Evolutionary conservation across 2,329 filamentous ascomycete species (phyloP).

Genomic region (Atkinsonella texensis): DNA sequence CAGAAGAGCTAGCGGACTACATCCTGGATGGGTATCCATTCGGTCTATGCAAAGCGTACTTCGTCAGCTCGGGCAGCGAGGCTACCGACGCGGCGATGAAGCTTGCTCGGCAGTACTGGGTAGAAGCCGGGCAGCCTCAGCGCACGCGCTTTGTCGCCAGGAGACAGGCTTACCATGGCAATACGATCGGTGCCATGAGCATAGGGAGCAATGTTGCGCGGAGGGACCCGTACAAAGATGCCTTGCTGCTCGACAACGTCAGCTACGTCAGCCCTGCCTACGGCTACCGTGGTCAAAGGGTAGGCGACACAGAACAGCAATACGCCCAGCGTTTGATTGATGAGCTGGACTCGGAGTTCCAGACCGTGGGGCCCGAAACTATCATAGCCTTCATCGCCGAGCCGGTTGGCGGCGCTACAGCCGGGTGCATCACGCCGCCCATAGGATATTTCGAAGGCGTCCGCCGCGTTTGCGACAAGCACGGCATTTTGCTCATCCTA

Average conservation of each 20-base stretch:
- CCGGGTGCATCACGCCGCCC: conserved; percentile 39
- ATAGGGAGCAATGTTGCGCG: conserved; percentile 20
- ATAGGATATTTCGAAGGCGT: conserved; percentile 42
- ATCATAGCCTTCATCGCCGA: conserved; percentile 39
- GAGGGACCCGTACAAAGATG: conserved; percentile 17
- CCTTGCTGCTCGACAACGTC: conserved; percentile 14
- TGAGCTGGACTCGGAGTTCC: conserved; percentile 36
- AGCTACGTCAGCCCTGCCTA: conserved; percentile 16
- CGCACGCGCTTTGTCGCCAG: conserved; percentile 30
- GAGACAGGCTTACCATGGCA: conserved; percentile 36
- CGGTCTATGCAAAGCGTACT: conserved; percentile 14
- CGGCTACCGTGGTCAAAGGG: conserved; percentile 3
- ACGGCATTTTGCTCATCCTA: conserved; percentile 42
- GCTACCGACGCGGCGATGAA: conserved; percentile 37
- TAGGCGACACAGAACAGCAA: conserved; percentile 24
- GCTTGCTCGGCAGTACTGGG: conserved; percentile 34
- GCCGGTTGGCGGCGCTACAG: conserved; percentile 34
- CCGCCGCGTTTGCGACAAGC: conserved; percentile 38
- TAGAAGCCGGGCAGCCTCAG: conserved; percentile 24
- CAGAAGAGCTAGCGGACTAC: conserved; percentile 17
- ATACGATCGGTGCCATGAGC: conserved; percentile 33
- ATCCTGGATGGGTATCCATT: conserved; percentile 13
- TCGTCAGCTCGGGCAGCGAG: conserved; percentile 17
- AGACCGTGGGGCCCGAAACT: conserved; percentile 29
- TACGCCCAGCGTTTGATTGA: conserved; percentile 28